Conservation (phyloP, 1,139 yeast genomes). For the Nakaseomyces glabratus region DNA sequence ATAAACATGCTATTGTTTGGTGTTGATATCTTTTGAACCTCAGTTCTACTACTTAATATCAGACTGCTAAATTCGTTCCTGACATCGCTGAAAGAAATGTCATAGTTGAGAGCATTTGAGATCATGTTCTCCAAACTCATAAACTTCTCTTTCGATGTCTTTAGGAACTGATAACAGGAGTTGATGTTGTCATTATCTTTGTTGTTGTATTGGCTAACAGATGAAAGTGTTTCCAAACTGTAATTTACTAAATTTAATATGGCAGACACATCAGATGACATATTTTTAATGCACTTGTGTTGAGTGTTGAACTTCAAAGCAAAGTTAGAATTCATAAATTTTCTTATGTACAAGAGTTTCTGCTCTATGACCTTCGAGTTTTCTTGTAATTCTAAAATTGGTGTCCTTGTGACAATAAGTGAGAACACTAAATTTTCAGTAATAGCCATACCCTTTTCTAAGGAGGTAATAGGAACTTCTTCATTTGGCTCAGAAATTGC, state of each 20-base stretch:
- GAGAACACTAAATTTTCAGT: slow-evolving; percentile 61
- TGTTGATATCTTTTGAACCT: background rate
- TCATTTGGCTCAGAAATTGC: slow-evolving; percentile 52
- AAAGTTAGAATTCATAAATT: background rate
- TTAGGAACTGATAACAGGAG: background rate
- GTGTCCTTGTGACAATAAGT: slow-evolving; percentile 42
- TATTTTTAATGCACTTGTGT: background rate
- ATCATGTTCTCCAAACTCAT: background rate
- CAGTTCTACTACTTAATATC: background rate
- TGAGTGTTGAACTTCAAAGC: background rate
- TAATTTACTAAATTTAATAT: background rate
- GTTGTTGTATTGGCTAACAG: background rate
- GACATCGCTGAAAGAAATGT: background rate
- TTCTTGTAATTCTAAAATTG: slow-evolving; percentile 34
- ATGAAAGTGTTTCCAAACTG: background rate
- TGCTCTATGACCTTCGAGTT: background rate
- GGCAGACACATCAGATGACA: background rate
- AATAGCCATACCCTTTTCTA: slow-evolving; percentile 71
- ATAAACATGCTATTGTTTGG: no score
- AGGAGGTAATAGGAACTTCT: slow-evolving; percentile 69
- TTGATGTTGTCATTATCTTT: background rate
- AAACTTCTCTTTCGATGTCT: background rate
- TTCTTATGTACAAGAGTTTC: background rate
- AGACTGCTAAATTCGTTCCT: background rate
- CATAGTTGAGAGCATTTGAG: background rate